Base-by-base conservation (phyloP, 148 eudicot species). In the Rheum nobile region DNA sequence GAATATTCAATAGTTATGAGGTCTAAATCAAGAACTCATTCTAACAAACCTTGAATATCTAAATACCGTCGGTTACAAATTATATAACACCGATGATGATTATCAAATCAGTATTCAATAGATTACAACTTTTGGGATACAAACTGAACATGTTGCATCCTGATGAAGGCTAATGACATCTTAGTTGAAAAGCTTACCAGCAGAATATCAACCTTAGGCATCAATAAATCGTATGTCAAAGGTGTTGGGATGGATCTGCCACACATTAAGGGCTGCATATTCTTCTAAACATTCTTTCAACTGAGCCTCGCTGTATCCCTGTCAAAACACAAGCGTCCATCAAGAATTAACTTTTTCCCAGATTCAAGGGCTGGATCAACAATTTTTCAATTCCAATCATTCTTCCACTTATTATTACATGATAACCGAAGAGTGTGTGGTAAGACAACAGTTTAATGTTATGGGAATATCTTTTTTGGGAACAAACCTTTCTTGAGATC, bases 291-390 rank as follows among this genome's bases (percentile, higher is more conserved):
- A 91, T 83, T 95, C 92, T 80, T 95, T 95, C 78, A 95, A 74
- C 82, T 91, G 97, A 54, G 96, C 97, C 81, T 95, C 99, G 37
- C 89, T 95, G 83, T 95, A 95, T 52, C 99, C 99, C 99, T 95
- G 91, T 29, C 16, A 10, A 65, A 31, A 67, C 7, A 47, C 8
- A 42, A 48, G 67, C 4, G 54, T 43, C 59, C 69, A 6, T 37
- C 39, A 69, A 72, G 34, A 13, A 43, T 32, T 61, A 80, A 11
- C 29, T 3, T 9, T 41, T 22, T 16, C 28, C 6, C 22, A 48
- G 4, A 17, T 9, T 41, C 43, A 19, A 48, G 17, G 39, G 39
- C 39, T n/a, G n/a, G n/a, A 37, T 41, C 43, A 41, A 41, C 6
- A 41, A 35, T 35, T 35, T 35, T 35, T 35, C 2, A 2, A 35